phyloP scores from a whole-genome alignment of 805 yeast genomes.

The Teunomyces aglyptinius region DNA sequence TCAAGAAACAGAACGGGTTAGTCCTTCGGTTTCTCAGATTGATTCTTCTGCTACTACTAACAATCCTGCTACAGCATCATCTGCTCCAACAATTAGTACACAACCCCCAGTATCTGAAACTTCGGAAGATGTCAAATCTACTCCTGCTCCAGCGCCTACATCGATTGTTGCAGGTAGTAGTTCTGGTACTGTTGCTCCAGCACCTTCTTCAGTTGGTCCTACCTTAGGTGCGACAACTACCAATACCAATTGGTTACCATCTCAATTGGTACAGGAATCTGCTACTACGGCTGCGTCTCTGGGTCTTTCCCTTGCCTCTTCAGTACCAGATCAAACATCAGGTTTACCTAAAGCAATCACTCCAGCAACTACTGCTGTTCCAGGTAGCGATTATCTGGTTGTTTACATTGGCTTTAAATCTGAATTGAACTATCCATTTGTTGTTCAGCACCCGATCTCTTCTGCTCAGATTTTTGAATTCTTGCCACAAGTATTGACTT shows the following conservation, averaged over 20 bases:
- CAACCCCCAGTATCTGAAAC: not conserved
- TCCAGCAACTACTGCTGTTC: slow-evolving; percentile 53
- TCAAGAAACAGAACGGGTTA: not conserved
- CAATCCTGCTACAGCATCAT: not conserved
- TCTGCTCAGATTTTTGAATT: slow-evolving; percentile 85
- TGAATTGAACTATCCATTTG: slow-evolving; percentile 80
- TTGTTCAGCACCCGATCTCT: slow-evolving; percentile 66
- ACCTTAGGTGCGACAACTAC: slow-evolving; percentile 3
- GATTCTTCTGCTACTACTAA: not conserved
- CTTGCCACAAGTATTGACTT: slow-evolving; percentile 69
- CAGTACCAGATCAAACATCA: slow-evolving; percentile 39
- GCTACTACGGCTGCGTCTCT: slow-evolving; percentile 15
- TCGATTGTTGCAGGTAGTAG: not conserved
- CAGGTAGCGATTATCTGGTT: slow-evolving; percentile 46
- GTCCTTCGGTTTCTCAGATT: no score
- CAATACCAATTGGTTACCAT: slow-evolving; percentile 35
- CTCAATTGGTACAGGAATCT: slow-evolving; percentile 28
- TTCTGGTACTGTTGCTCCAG: slow-evolving; percentile 5
- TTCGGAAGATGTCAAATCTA: not conserved
- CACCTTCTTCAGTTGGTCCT: not conserved
- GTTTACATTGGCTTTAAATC: slow-evolving; percentile 78
- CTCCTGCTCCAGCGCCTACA: not conserved
- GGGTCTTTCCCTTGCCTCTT: slow-evolving; percentile 17
- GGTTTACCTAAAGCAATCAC: slow-evolving; percentile 77
- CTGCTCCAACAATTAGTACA: not conserved